phyloP scores from a whole-genome alignment of 805 yeast species.

The Candida sithepensis region DNA sequence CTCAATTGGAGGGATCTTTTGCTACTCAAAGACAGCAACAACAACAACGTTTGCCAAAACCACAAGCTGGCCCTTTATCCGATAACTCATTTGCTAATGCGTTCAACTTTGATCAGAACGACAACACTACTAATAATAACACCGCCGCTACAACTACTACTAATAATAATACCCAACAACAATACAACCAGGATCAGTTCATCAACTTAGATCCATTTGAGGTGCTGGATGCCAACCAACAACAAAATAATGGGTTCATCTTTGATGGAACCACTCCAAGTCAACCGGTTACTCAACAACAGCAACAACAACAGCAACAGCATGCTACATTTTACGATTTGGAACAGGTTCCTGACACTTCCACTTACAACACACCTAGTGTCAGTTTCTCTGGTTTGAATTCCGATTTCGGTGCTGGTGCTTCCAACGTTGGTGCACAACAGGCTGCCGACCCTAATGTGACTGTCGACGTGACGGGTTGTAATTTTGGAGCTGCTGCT shows the following conservation, averaged over 20 bases:
- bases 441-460: conserved; percentile 12
- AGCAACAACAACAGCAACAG: conserved; percentile 1
- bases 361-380: conserved; percentile 5
- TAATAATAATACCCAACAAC: background rate
- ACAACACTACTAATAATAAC: background rate
- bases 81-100: background rate
- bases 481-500: background rate
- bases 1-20: background rate
- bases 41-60: background rate
- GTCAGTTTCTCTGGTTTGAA: background rate
- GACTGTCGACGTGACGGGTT: background rate
- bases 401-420: background rate
- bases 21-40: background rate
- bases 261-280: background rate
- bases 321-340: conserved; percentile 10
- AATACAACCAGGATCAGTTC: background rate
- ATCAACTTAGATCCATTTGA: background rate
- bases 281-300: too few species aligned
- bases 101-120: background rate
- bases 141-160: conserved; percentile 3
- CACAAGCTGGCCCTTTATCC: background rate
- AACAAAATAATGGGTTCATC: background rate
- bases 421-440: background rate
- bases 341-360: conserved; percentile 4
- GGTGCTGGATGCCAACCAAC: background rate